A percentile compares a stretch with the other conserved stretches of the same genome.
Conservation (phyloP, 495 filamentous ascomycete genomes). For the Tetracladium setigerum region DNA sequence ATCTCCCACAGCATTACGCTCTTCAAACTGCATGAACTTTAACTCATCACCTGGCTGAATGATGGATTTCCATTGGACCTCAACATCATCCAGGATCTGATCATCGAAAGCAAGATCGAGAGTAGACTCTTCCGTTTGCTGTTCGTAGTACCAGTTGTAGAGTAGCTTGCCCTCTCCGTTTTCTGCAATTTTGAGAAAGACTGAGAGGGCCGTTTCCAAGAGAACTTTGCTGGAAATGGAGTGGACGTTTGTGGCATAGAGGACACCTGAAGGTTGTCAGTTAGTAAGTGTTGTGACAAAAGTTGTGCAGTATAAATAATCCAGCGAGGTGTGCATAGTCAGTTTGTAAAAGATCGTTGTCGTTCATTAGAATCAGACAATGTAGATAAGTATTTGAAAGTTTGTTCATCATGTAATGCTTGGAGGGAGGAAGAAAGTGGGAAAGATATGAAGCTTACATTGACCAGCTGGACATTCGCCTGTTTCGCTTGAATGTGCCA, state of each 20-base stretch:
- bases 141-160: conserved; percentile 59
- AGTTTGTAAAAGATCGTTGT: conserved; percentile 81
- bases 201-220: conserved; percentile 47
- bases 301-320: conserved; percentile 15
- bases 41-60: conserved; percentile 37
- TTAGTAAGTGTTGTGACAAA: conserved; percentile 18
- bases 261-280: conserved; percentile 56
- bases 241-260: conserved; percentile 55
- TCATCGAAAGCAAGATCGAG: conserved; percentile 64
- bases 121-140: conserved; percentile 24
- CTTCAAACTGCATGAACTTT: conserved; percentile 58
- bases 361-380: conserved; percentile 88
- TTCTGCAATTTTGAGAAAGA: conserved; percentile 38
- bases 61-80: conserved; percentile 54
- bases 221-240: conserved; percentile 27
- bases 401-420: conserved; percentile 60
- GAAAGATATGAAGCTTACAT: conserved; percentile 54
- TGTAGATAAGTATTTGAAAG: conserved; percentile 98
- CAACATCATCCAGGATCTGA: conserved; percentile 48
- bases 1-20: conserved; percentile 39
- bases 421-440: conserved; percentile 6
- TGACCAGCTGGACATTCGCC: conserved; percentile 82
- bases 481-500: conserved; percentile 76
- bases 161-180: conserved; percentile 35
- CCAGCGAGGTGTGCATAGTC: conserved; percentile 47